Base-by-base conservation (phyloP, 441 rosid genomes). In the Syzygium malaccense region DNA sequence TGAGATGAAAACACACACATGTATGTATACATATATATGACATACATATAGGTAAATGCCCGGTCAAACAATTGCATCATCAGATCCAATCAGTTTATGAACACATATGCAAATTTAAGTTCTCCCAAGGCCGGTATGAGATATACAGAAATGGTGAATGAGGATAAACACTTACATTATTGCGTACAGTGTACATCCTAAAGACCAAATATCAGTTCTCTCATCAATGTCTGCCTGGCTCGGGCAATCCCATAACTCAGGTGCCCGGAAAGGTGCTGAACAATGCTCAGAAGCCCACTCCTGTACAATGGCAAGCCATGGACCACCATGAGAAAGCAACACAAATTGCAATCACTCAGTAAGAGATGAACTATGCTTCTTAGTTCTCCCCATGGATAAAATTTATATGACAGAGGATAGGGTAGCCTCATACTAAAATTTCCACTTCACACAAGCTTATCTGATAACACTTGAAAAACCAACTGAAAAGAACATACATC, bases 211-310 rank as follows among this genome's bases (percentile, higher is more conserved):
- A 90, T 98, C 99, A 79, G 98, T 97, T 94, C 99, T 96, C 94
- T 97, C 99, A 88, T 98, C 99, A 90, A 98, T 96, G 91, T 95
- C 96, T 30, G 93, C 95, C 87, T 98, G 96, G 89, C 99, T 98
- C 55, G 99, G 99, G 93, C 99, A 96, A 91, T 98, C 99, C 99
- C 99, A 98, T 88, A 98, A 93, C 91, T 97, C 99, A n/a, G 99
- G 99, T 89, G 99, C 99, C 93, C 99, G 96, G 90, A 95, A 94
- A 80, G 99, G 99, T 90, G 99, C 99, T 66, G 99, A 95, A 91
- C 99, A 97, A 92, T 98, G 99, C 89, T 96, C 98, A 75, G 98
- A 91, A 91, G 99, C 95, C 99, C 99, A 97, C 91, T 98, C 99
- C 99, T 98, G 89, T 20, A 86, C 14, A 86, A 89, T 58, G 85